Evolutionary conservation across 805 yeast genomes (phyloP), one percentile per base, ranked within the genome.

Genomic region (Danielia reshetovae): DNA sequence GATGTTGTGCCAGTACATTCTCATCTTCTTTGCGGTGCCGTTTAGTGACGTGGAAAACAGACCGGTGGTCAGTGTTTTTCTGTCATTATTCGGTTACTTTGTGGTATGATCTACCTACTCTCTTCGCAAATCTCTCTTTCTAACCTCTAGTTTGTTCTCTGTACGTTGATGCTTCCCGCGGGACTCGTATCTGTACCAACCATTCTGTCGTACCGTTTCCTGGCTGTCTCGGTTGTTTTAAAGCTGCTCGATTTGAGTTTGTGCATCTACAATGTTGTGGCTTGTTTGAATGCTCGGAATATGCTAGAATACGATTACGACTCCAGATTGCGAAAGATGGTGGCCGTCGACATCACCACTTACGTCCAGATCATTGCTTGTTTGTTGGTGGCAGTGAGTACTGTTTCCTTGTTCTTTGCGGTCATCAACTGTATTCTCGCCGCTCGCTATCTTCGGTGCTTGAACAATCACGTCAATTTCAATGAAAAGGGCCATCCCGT

Each of bases 21-120:
- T 49, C 11, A 43, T 55, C 8, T 64, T 52, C 38, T 47, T 52
- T 9, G 50, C 54, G 9, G 58, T 60, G 10, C 69, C 70, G 1
- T 59, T 59, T 34, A 65, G 61, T 13, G 49, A 49, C 12, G 56
- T 65, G 2, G 55, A 52, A 21, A 50, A 59, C 29, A 42, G 70
- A 8, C 70, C 70, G 0, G 18, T 51, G 1, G 37, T 58, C 1
- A 38, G 50, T 7, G 39, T 60, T 7, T 35, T 55, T 5, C 31
- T 39, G 33, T 35, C 42, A 18, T 45, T 54, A 11, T 34, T 44
- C 25, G 32, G 42, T 14, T 48, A 48, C 37, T 29, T 46, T 12
- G 37, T 38, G 18, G 44, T 45, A 27, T 45, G 54, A n/a, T n/a
- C n/a, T n/a, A n/a, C n/a, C n/a, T n/a, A n/a, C n/a, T n/a, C n/a